Evolutionary conservation across 257 asterid genomes (phyloP).

Genomic region (Misopates orontium): DNA sequence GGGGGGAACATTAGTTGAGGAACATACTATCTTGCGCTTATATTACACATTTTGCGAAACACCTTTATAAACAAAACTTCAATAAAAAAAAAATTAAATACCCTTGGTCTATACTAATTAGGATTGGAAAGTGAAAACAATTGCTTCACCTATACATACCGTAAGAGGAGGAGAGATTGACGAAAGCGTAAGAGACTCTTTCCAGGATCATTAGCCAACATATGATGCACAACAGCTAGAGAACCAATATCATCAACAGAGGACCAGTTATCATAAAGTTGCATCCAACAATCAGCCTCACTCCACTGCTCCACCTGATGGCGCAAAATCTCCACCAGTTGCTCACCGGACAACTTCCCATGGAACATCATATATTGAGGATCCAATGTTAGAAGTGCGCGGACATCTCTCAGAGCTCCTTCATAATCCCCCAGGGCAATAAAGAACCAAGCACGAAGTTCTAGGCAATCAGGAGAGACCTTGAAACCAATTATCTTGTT

Average conservation of each 20-base stretch:
- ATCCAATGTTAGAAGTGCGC: constrained; percentile 86
- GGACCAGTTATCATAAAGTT: constrained; percentile 89
- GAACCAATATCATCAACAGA: constrained; percentile 95
- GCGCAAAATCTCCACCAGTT: constrained; percentile 67
- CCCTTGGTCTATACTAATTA: background rate
- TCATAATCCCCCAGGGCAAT: constrained; percentile 69
- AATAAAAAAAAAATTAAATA: background rate
- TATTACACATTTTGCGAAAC: background rate
- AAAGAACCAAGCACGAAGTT: constrained; percentile 93
- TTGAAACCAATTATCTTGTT: constrained; percentile 72
- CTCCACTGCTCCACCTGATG: constrained; percentile 64
- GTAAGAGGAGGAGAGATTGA: constrained; percentile 80
- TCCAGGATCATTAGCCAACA: constrained; percentile 85
- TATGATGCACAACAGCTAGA: constrained; percentile 89
- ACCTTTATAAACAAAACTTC: background rate
- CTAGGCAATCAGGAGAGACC: constrained; percentile 91
- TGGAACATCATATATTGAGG: constrained; percentile 85
- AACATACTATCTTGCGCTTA: background rate
- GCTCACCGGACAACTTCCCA: constrained; percentile 68
- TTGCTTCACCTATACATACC: constrained; percentile 42
- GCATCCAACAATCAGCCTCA: constrained; percentile 99
- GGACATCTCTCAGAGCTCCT: constrained; percentile 73
- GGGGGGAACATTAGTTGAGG: too few relatives aligned
- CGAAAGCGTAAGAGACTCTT: constrained; percentile 84
- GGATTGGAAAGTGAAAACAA: background rate